Evolutionary conservation across 768 basidiomycete genomes (phyloP).

Genomic region (Naganishia vaughanmartiniae): DNA sequence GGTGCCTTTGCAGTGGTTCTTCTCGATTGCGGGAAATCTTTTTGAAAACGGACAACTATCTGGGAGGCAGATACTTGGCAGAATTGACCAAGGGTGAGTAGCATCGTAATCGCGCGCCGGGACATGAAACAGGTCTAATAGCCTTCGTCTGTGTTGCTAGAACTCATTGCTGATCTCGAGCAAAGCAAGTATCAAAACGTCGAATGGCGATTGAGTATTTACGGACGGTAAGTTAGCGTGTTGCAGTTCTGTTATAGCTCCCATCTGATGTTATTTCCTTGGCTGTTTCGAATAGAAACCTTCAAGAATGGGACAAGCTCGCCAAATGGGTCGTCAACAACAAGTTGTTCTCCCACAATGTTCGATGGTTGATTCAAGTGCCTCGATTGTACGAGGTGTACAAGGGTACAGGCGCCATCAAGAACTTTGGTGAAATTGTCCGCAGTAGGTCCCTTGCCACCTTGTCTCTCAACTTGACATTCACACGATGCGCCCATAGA

Average conservation of each 20-base stretch:
- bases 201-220: constrained; percentile 96
- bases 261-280: neutral
- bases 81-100: constrained; percentile 80
- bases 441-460: constrained; percentile 76
- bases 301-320: constrained; percentile 93
- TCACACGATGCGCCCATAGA: constrained; percentile 57
- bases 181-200: constrained; percentile 99
- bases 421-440: constrained; percentile 88
- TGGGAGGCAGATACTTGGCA: constrained; percentile 87
- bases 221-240: constrained; percentile 62
- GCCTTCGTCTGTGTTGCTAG: constrained; percentile 55
- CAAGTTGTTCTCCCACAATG: constrained; percentile 92
- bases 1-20: constrained; percentile 63
- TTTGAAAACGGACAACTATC: constrained; percentile 92
- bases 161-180: constrained; percentile 95
- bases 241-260: neutral
- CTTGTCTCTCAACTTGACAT: neutral
- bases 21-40: constrained; percentile 93
- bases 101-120: neutral
- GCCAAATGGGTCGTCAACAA: constrained; percentile 94
- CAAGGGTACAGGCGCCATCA: constrained; percentile 76
- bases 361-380: constrained; percentile 94
- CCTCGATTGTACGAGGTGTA: constrained; percentile 94
- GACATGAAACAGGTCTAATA: neutral
- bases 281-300: constrained; percentile 33